Percentiles rank a stretch among this genome's conserved stretches.
These are phyloP conservation scores for Daucus carota DNA, from an alignment of 129 eudicot species.

Conservation along the genomic window DH1_v3.0 NC_030384.2:27362001-27362500, in stretches of 20 bases:
- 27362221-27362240: background rate
- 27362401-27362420: background rate
- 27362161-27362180: constrained; percentile 18
- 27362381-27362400: background rate
- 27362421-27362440: background rate
- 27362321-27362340: background rate
- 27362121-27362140: constrained; percentile 58
- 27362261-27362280: background rate
- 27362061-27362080: constrained; percentile 56
- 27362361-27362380: background rate
- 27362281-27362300: background rate
- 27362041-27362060: constrained; percentile 28
- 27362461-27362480: background rate
- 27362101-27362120: constrained; percentile 48
- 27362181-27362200: too few relatives aligned
- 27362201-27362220: background rate
- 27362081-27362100: constrained; percentile 45
- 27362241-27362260: background rate
- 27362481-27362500: too few relatives aligned
- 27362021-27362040: constrained; percentile 9
- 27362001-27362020: constrained; percentile 42
- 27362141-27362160: constrained; percentile 39
- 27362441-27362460: background rate
- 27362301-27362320: background rate
- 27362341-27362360: background rate